Base-by-base conservation (phyloP, 345 rosid species). In the Brassica napus region DNA sequence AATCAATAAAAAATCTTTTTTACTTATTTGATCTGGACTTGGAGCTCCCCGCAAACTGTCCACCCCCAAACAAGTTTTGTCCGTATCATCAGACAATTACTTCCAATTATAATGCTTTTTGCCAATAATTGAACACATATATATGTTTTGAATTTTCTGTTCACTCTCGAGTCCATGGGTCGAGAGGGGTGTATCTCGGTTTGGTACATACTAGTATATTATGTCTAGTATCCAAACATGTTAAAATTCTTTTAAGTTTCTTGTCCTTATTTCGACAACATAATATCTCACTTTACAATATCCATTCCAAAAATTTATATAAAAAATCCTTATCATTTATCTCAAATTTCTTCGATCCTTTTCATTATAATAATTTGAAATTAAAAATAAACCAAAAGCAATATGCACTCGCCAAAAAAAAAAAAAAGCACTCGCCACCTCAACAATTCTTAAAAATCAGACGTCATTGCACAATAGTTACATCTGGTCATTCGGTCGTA, bases 11-110 rank as follows among this genome's bases (percentile, higher is more conserved):
- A 54, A 30, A 1, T 0, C 8, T 26, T 3, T 16, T 23, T 18
- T 28, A 69, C 10, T 49, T 49, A 47, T 14, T 26, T 47, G 63
- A 5, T 37, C 37, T 59, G 26, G 8, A 71, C 47, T 34, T 71
- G 35, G 67, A 72, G 28, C 15, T 72, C 26, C 37, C 35, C n/a
- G 57, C 14, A 44, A 62, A 37, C 32, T 30, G 18, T 8, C 21
- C 11, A 39, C 32, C 23, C 31, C 60, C 61, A 14, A 68, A 59
- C 73, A 58, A 28, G 30, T 16, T 58, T 76, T 68, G 47, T 68
- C 62, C 49, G 14, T 30, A 28, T 21, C 24, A 49, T 34, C 26
- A 34, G 54, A 32, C 37, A 6, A 21, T 6, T 57, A 49, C 64
- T 31, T 3, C 63, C 32, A 63, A 12, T 47, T 47, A 9, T 30